phyloP scores from a whole-genome alignment of 1,139 yeast genomes.

The Diutina sp. region DNA sequence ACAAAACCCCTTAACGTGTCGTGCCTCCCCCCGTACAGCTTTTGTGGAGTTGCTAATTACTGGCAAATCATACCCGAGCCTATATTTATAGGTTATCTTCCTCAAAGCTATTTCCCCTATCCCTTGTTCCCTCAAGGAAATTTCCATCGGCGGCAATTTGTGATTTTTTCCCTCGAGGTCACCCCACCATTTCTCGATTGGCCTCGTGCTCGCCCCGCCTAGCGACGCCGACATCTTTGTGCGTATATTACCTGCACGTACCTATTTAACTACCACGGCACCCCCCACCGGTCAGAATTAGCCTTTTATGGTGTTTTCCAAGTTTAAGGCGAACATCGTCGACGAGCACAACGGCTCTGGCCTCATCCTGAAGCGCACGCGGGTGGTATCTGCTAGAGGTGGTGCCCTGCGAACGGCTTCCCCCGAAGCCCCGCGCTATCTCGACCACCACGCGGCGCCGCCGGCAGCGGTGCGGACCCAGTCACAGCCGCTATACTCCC shows the following conservation, averaged over 20 bases:
- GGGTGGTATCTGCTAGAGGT: not conserved
- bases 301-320: not conserved
- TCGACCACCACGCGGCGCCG: not conserved
- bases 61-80: too few species aligned
- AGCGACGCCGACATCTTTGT: not conserved
- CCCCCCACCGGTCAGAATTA: not conserved
- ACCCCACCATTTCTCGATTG: not conserved
- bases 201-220: not conserved
- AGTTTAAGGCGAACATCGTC: not conserved
- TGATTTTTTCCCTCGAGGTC: not conserved
- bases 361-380: not conserved
- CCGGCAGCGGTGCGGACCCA: not conserved
- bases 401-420: not conserved
- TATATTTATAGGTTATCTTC: too few species aligned
- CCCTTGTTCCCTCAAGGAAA: not conserved
- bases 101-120: too few species aligned
- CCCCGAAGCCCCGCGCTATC: not conserved
- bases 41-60: too few species aligned
- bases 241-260: not conserved
- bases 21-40: too few species aligned
- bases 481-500: not conserved
- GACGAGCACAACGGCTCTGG: not conserved
- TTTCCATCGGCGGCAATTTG: not conserved
- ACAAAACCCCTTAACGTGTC: too few species aligned
- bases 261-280: not conserved